Evolutionary conservation across 805 yeast species (phyloP), one percentile per base, ranked within the genome.

Genomic region (Wickerhamomyces xylosicus): DNA sequence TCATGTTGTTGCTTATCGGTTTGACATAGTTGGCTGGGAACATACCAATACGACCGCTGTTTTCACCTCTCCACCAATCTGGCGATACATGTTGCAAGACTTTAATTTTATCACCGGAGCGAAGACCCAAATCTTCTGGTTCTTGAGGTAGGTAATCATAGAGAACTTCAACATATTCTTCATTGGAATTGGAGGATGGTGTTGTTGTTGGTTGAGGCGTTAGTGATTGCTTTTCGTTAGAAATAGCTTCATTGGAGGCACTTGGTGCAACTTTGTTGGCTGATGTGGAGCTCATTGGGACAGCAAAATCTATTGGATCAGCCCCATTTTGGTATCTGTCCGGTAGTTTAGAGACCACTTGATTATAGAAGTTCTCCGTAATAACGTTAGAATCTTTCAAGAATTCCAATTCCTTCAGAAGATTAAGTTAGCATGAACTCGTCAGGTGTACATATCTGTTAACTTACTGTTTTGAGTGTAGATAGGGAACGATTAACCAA

Each of bases 41-140:
- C 54, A 89, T 79, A 33, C 97, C 98, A 7, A 72, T 70, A 25
- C 59, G 57, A 5, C 74, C 72, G 42, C 73, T 69, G 34, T 68
- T 56, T 15, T 64, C 62, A 35, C 98, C 98, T 54, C 74, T 81
- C 84, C 92, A 87, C 98, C 98, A 90, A 54, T 87, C 90, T 31
- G 72, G 69, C 17, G 90, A 83, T 36, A 81, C 67, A 51, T 76
- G 83, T 54, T 87, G 95, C 5, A 75, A 40, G 5, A 92, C 74
- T 25, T 72, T 71, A 36, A 92, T 58, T 50, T 71, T 76, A 45
- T 82, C 90, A 40, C 94, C 97, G 31, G 63, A 68, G 28, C 48
- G 51, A 16, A 90, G 66, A 8, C 57, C 61, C 50, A 90, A 63
- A 58, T 90, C 98, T 27, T 79, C 90, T 1, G 73, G 64, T 56